These are phyloP conservation scores for Microdochium trichocladiopsis DNA, from an alignment of 2,329 filamentous ascomycete genomes.

Conservation along the genomic window DNA sequence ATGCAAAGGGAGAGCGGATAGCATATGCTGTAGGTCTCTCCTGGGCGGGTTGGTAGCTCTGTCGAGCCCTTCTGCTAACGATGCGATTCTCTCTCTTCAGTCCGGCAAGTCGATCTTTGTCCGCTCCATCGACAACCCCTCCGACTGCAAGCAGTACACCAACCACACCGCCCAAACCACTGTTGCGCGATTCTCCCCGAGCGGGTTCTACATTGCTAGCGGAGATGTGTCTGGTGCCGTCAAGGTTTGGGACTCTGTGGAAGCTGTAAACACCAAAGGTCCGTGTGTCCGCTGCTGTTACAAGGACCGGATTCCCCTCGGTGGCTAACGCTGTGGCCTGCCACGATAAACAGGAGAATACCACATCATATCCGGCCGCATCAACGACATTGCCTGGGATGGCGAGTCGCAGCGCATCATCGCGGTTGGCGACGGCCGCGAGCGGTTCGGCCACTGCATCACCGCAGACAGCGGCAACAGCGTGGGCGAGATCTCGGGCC, in stretches of 20 bases:
- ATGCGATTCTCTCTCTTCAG: constrained; percentile 31
- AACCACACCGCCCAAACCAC: constrained; percentile 84
- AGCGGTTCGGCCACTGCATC: constrained; percentile 89
- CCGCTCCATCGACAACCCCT: constrained; percentile 85
- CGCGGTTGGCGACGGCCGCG: constrained; percentile 89
- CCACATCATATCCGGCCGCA: constrained; percentile 84
- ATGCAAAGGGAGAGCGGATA: constrained; percentile 84
- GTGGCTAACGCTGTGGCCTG: constrained; percentile 5
- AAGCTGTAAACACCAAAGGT: constrained; percentile 76
- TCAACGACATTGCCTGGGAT: constrained; percentile 97
- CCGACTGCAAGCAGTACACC: constrained; percentile 81
- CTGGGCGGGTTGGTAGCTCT: too few species aligned
- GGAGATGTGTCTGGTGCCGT: constrained; percentile 82
- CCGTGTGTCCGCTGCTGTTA: too few species aligned
- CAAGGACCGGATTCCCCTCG: too few species aligned
- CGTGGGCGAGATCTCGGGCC: constrained; percentile 88
- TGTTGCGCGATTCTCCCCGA: constrained; percentile 89
- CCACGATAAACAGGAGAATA: constrained; percentile 66
- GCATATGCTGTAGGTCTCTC: constrained; percentile 73
- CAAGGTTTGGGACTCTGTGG: constrained; percentile 87
- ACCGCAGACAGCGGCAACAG: constrained; percentile 94
- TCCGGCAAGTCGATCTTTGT: constrained; percentile 96
- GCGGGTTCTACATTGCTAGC: constrained; percentile 89
- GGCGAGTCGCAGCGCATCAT: constrained; percentile 95
- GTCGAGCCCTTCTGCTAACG: too few species aligned